A percentile compares a stretch with the other conserved stretches of the same genome.
Evolutionary conservation across 2,329 filamentous ascomycete genomes (phyloP).

Genomic region (Hypomyces perniciosus): DNA sequence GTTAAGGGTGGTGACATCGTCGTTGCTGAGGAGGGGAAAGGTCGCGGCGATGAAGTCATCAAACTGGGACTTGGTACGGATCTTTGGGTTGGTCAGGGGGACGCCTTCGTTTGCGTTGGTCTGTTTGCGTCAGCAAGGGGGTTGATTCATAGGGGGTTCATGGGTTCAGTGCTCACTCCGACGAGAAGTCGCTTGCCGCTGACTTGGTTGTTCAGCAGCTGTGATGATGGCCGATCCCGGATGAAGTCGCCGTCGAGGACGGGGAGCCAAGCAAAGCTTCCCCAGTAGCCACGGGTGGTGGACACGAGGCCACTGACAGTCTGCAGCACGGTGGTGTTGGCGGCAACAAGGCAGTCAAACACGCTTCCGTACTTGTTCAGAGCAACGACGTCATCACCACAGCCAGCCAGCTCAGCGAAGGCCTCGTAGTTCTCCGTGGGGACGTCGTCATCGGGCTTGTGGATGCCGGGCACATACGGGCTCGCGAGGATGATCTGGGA

Average conservation of each 20-base stretch:
- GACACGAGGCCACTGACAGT: slow-evolving; percentile 29
- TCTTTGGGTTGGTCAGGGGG: slow-evolving; percentile 30
- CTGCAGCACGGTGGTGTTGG: slow-evolving; percentile 29
- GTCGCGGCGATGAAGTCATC: slow-evolving; percentile 24
- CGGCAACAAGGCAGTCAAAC: slow-evolving; percentile 30
- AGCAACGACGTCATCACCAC: slow-evolving; percentile 11
- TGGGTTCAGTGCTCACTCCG: slow-evolving; percentile 15
- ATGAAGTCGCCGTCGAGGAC: slow-evolving; percentile 33
- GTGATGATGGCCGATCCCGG: slow-evolving; percentile 22
- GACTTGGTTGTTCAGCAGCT: slow-evolving; percentile 23
- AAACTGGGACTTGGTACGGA: slow-evolving; percentile 27
- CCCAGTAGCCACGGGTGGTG: slow-evolving; percentile 18
- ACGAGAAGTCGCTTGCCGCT: slow-evolving; percentile 29
- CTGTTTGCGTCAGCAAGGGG: slow-evolving; percentile 7
- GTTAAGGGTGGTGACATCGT: slow-evolving; percentile 28
- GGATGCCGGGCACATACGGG: slow-evolving; percentile 51
- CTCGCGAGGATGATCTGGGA: slow-evolving; percentile 26
- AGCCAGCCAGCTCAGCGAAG: slow-evolving; percentile 30
- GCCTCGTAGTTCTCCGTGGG: slow-evolving; percentile 27
- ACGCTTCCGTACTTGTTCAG: slow-evolving; percentile 17
- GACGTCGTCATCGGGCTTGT: slow-evolving; percentile 30
- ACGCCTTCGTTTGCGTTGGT: slow-evolving; percentile 35
- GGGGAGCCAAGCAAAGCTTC: slow-evolving; percentile 31
- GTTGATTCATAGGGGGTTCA: too few species aligned
- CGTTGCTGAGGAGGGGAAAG: slow-evolving; percentile 28